These are phyloP conservation scores for Flaveria floridana DNA, from an alignment of 140 eudicot genomes.

Conservation along the genomic window DNA sequence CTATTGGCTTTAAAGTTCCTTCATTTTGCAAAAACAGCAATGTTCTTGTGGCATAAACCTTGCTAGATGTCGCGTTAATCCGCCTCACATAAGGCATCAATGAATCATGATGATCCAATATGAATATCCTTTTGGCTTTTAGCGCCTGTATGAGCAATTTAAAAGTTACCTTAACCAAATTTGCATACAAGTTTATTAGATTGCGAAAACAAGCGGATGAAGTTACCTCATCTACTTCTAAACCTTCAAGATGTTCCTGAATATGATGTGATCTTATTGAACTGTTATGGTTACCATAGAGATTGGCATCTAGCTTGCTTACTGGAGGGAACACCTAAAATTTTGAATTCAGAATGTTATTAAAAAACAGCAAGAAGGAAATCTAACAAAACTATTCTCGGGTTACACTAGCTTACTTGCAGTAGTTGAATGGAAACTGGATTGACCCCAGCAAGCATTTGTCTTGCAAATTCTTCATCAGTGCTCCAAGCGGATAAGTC, in stretches of 20 bases:
- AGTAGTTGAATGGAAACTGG: constrained; percentile 63
- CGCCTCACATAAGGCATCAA: constrained; percentile 54
- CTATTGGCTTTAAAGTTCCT: constrained; percentile 58
- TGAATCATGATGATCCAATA: constrained; percentile 64
- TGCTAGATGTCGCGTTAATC: constrained; percentile 49
- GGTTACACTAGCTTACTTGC: constrained; percentile 33
- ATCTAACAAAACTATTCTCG: background rate
- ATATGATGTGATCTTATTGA: constrained; percentile 47
- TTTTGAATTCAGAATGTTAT: background rate
- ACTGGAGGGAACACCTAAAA: constrained; percentile 64
- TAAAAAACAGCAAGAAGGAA: background rate
- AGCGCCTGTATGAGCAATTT: constrained; percentile 42
- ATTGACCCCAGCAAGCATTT: constrained; percentile 86
- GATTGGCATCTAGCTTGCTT: constrained; percentile 51
- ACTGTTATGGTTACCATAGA: constrained; percentile 59
- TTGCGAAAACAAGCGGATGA: background rate
- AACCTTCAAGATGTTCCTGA: constrained; percentile 45
- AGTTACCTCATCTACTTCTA: constrained; percentile 46
- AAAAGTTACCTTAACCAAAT: background rate
- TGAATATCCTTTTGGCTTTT: constrained; percentile 44
- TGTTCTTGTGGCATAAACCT: constrained; percentile 60
- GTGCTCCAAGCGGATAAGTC: constrained; percentile 73
- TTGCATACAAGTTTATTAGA: background rate
- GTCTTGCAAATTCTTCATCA: constrained; percentile 84
- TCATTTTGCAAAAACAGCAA: constrained; percentile 41